phyloP scores from a whole-genome alignment of 129 eudicot species.

The Centella asiatica region DNA sequence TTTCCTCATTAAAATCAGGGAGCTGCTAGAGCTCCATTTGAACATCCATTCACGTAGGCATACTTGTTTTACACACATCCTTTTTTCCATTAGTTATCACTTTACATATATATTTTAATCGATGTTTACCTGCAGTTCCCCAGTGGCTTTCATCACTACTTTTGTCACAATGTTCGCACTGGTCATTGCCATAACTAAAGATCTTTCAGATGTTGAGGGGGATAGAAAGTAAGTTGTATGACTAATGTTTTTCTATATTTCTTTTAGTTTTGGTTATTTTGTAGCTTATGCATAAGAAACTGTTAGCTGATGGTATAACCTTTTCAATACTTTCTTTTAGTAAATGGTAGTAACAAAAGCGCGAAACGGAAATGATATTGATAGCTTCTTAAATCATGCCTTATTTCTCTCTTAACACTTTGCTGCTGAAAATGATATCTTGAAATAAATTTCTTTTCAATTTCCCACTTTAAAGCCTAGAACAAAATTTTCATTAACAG shows the following conservation, averaged over 20 bases:
- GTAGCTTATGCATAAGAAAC: not conserved
- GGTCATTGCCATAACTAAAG: conserved; percentile 97
- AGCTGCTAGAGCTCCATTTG: not conserved
- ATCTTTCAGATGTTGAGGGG: conserved; percentile 98
- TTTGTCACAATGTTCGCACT: conserved; percentile 94
- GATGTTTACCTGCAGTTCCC: conserved; percentile 45
- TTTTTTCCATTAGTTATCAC: not conserved
- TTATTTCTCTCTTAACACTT: conserved; percentile 2
- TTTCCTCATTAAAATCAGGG: not conserved
- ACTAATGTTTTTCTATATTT: not conserved
- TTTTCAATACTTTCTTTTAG: not conserved
- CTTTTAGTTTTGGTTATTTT: not conserved
- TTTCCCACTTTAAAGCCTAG: conserved; percentile 2
- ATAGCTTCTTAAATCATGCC: too few relatives aligned
- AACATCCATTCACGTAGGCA: not conserved
- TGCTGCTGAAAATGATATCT: not conserved
- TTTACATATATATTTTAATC: not conserved
- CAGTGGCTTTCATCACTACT: conserved; percentile 95
- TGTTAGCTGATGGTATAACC: not conserved
- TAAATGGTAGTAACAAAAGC: too few relatives aligned
- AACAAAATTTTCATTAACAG: not conserved
- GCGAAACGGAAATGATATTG: too few relatives aligned
- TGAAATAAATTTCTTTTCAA: too few relatives aligned
- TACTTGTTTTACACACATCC: not conserved
- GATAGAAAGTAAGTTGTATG: conserved; percentile 77